A percentile compares a stretch with the other conserved stretches of the same genome.
Evolutionary conservation across 106 monocot genomes (phyloP).

Genomic region (Agapanthus africanus): DNA sequence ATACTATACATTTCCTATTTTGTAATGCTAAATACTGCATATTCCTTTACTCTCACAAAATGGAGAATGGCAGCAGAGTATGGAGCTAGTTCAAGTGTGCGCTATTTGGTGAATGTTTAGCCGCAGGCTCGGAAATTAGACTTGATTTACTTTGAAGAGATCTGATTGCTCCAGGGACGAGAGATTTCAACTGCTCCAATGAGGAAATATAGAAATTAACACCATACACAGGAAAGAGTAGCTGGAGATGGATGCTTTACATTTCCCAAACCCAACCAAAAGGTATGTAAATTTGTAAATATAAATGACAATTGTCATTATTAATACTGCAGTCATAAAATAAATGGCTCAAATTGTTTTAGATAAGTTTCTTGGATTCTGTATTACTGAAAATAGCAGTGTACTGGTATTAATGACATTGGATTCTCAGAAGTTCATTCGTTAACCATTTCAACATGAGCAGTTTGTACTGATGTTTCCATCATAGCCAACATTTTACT

Average conservation of each 20-base stretch:
- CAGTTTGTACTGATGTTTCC: no score
- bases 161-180: neutral
- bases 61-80: neutral
- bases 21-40: neutral
- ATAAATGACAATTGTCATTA: neutral
- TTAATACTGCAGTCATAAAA: neutral
- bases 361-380: no score
- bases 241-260: neutral
- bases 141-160: neutral
- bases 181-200: neutral
- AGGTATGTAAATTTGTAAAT: slow-evolving; percentile 7
- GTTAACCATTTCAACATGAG: no score
- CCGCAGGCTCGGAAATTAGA: neutral
- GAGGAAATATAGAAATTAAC: neutral
- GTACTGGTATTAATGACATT: no score
- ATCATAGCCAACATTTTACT: no score
- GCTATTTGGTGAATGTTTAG: neutral
- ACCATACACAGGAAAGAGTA: neutral
- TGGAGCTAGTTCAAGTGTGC: neutral
- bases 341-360: neutral
- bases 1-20: neutral
- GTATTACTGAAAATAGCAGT: no score
- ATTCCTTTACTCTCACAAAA: neutral
- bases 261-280: neutral
- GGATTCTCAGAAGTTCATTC: no score